Evolutionary conservation across 371 early-diverging fungal genomes (phyloP).

Genomic region (Rhizomucor pusillus): DNA sequence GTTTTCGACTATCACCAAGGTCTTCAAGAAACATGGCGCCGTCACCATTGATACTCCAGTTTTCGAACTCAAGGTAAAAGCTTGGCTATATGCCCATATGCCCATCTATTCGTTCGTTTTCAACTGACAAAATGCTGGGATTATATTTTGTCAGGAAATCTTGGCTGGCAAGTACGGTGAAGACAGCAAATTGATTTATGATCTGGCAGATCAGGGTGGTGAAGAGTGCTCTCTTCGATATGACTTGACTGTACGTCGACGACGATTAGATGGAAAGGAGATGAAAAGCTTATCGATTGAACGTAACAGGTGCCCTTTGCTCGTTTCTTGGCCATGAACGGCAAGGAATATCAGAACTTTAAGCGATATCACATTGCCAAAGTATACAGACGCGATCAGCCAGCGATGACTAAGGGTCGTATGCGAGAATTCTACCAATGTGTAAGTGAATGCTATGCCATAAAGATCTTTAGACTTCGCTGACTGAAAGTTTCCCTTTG

Average conservation of each 20-base stretch:
- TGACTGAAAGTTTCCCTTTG: neutral
- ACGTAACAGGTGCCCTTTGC: conserved; percentile 83
- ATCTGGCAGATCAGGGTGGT: conserved; percentile 98
- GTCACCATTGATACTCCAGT: conserved; percentile 99
- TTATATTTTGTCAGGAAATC: conserved; percentile 64
- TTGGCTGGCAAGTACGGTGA: conserved; percentile 99
- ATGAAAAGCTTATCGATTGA: no score
- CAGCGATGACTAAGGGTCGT: conserved; percentile 97
- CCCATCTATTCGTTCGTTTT: no score
- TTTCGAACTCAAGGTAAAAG: conserved; percentile 89
- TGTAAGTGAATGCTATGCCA: conserved; percentile 55
- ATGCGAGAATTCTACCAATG: conserved; percentile 99
- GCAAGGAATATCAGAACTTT: conserved; percentile 79
- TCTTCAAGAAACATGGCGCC: conserved; percentile 97
- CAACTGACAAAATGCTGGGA: neutral
- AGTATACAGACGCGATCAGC: conserved; percentile 99
- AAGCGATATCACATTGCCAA: conserved; percentile 99
- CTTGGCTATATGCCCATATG: no score
- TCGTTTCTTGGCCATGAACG: conserved; percentile 96
- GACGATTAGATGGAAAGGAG: neutral
- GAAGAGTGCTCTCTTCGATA: conserved; percentile 97
- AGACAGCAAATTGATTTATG: conserved; percentile 98
- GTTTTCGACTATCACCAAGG: conserved; percentile 77
- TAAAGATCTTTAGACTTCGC: no score
- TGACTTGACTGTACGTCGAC: conserved; percentile 87